Base-by-base conservation (phyloP, 2,329 filamentous ascomycete species). In the Claviceps pazoutovae region DNA sequence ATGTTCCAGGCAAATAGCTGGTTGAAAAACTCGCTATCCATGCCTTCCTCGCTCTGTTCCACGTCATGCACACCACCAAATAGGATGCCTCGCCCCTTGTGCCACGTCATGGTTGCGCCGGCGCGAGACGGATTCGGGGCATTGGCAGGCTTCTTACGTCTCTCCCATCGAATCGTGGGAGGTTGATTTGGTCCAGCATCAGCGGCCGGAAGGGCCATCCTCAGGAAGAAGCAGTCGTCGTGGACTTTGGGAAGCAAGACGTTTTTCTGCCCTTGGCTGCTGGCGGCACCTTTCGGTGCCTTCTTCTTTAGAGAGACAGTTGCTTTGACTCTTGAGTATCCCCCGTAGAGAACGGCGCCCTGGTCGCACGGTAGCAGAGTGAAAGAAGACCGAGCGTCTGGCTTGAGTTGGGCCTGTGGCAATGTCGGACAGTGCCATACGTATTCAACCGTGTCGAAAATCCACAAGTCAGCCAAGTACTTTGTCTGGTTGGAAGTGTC, bases 1-100 rank as follows among this genome's bases (percentile, higher is more conserved):
- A 95, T 82, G 62, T 95, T 96, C 88, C 90, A 97, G 5, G 90
- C 86, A 61, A 86, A 94, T 23, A 97, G 70, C 52, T 83, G 79
- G 60, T 96, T 91, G 72, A 97, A 98, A 69, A 98, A 98, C 65
- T 96, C 90, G 63, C 88, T 95, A 51, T 98, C 91, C 58, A 98
- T 95, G 3, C 87, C 89, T 66, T 98, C 93, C 64, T 95, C 90
- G 57, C 80, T 91, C 64, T 90, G 79, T 66, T 95, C 88, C 0
- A 94, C 85, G 59, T 95, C 90, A 61, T 96, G 88, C 4, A 98
- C 93, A 50, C 93, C 93, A 45, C 93, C 93, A 64, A 97, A 97
- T 61, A 88, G 71, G 53, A 98, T 91, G 1, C 93, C 93, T 55
- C 93, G 82, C 0, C 91, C 90, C 67, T 91, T 93, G 70, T 98